These are phyloP conservation scores for Fusarium neocosmosporiellum DNA, from an alignment of 2,329 filamentous ascomycete species.

Conservation along the genomic window DNA sequence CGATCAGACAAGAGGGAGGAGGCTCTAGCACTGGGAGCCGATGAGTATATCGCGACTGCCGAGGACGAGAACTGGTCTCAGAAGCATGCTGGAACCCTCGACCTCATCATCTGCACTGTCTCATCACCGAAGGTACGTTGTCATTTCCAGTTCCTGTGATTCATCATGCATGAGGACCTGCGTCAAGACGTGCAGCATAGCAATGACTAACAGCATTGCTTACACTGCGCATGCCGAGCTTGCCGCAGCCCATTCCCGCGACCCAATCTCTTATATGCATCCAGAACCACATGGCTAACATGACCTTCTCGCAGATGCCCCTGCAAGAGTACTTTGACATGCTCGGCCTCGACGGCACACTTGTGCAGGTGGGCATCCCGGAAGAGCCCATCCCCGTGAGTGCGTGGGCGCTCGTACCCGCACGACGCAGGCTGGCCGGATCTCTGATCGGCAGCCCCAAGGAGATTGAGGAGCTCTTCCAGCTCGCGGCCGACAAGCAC, in stretches of 20 bases:
- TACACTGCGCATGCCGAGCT: neutral
- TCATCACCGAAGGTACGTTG: conserved; percentile 57
- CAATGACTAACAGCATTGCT: neutral
- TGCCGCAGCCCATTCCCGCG: neutral
- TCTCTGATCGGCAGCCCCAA: conserved; percentile 59
- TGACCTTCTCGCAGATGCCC: conserved; percentile 26
- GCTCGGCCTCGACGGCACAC: conserved; percentile 64
- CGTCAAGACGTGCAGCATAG: neutral
- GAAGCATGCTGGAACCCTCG: conserved; percentile 68
- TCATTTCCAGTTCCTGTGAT: neutral
- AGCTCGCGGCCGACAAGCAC: conserved; percentile 65
- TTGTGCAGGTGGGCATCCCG: conserved; percentile 71
- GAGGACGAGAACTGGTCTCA: conserved; percentile 64
- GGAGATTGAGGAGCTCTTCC: conserved; percentile 70
- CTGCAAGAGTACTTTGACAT: conserved; percentile 31
- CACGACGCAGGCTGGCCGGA: conserved; percentile 44
- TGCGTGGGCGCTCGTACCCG: conserved; percentile 26
- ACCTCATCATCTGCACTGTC: conserved; percentile 78
- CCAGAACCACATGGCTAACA: neutral
- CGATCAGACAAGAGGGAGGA: conserved; percentile 66
- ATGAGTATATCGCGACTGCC: conserved; percentile 66
- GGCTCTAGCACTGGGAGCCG: conserved; percentile 64
- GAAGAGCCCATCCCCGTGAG: conserved; percentile 45
- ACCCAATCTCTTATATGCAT: neutral
- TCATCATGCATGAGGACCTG: neutral